A percentile compares a stretch with the other conserved stretches of the same genome.
phyloP scores from a whole-genome alignment of 2,329 filamentous ascomycete genomes.

The Torrubiella hemipterigena region DNA sequence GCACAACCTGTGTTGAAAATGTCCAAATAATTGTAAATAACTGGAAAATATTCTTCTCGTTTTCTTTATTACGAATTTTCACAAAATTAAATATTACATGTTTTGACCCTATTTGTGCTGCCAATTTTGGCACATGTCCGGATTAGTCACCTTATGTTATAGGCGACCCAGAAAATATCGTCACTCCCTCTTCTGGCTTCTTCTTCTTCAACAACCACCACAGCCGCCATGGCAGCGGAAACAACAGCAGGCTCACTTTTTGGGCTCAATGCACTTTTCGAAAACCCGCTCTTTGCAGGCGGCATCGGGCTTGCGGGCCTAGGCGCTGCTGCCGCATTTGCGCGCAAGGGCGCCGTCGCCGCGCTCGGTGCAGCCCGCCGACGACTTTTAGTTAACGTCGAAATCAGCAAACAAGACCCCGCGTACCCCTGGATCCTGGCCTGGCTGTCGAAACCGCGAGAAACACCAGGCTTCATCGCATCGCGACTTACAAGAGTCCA shows the following conservation, averaged over 20 bases:
- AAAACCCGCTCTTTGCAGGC: constrained; percentile 52
- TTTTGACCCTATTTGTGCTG: too few species aligned
- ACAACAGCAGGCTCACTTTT: constrained; percentile 21
- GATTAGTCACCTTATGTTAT: too few species aligned
- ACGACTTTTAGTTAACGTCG: constrained; percentile 85
- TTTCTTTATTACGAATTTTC: too few species aligned
- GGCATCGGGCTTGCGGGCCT: constrained; percentile 87
- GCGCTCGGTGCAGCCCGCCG: constrained; percentile 65
- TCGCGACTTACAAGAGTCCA: constrained; percentile 47
- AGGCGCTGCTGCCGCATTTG: constrained; percentile 69
- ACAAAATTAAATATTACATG: too few species aligned
- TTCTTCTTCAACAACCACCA: background rate
- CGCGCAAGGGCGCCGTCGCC: constrained; percentile 62
- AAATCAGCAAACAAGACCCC: constrained; percentile 87
- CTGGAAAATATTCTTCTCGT: too few species aligned
- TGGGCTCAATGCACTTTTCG: constrained; percentile 46
- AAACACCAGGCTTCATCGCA: constrained; percentile 45
- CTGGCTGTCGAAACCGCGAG: constrained; percentile 81
- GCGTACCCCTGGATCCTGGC: constrained; percentile 90
- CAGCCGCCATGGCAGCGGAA: constrained; percentile 18
- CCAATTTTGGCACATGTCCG: too few species aligned
- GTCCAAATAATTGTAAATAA: too few species aligned
- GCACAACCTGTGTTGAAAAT: too few species aligned
- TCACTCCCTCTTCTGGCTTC: too few species aligned
- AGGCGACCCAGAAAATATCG: too few species aligned